Conservation (phyloP, 2,329 filamentous ascomycete species). For the Diaporthe humulicola region DNA sequence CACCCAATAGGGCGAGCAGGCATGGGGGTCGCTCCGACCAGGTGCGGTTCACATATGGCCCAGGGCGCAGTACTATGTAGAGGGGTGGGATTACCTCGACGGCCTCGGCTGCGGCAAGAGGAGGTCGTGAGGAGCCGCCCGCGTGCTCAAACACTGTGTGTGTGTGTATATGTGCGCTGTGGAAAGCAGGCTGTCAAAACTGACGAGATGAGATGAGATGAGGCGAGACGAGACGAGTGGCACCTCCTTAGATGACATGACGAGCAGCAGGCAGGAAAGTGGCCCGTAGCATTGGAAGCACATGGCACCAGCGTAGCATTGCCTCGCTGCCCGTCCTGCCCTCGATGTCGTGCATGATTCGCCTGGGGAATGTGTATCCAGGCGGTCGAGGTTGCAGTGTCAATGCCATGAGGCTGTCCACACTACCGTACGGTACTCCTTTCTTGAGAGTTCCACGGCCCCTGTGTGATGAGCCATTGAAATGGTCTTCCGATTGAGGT, state of each 20-base stretch:
- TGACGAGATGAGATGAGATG: slow-evolving; percentile 25
- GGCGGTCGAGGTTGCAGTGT: slow-evolving; percentile 23
- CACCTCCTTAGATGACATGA: slow-evolving; percentile 27
- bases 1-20: background rate
- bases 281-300: slow-evolving; percentile 26
- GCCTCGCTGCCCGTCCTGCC: slow-evolving; percentile 7
- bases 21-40: background rate
- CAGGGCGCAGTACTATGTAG: background rate
- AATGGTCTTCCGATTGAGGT: slow-evolving; percentile 4
- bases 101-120: background rate
- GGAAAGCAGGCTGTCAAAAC: slow-evolving; percentile 17
- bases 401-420: slow-evolving; percentile 15
- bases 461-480: background rate
- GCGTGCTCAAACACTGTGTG: background rate
- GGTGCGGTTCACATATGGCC: background rate
- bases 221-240: slow-evolving; percentile 21
- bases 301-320: slow-evolving; percentile 31
- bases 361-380: slow-evolving; percentile 8
- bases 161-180: background rate
- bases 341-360: slow-evolving; percentile 31
- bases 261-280: slow-evolving; percentile 11
- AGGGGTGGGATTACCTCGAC: background rate
- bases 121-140: background rate
- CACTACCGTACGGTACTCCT: background rate
- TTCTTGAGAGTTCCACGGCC: background rate